Percentiles rank a stretch among this genome's conserved stretches.
Conservation (phyloP, 2,329 filamentous ascomycete species). For the Lasiodiplodia hormozganensis region DNA sequence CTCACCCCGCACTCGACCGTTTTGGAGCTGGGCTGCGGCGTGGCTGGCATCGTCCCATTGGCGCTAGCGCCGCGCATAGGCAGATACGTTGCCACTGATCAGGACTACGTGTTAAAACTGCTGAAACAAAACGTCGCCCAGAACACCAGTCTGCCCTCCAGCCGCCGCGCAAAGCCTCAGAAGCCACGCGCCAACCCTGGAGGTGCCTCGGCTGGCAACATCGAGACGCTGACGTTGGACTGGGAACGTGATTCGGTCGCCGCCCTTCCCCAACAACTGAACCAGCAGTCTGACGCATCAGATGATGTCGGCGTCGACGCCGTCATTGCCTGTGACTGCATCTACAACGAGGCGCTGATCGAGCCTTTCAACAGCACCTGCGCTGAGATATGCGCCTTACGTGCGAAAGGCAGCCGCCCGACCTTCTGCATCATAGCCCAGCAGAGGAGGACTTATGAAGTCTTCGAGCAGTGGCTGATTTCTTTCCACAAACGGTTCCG, state of each 20-base stretch:
- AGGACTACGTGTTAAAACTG: constrained; percentile 80
- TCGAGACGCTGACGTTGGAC: constrained; percentile 55
- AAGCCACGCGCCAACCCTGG: constrained; percentile 10
- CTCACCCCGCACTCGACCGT: constrained; percentile 65
- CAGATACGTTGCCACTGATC: constrained; percentile 83
- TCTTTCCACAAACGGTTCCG: constrained; percentile 71
- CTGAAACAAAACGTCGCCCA: constrained; percentile 77
- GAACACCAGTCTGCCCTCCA: constrained; percentile 20
- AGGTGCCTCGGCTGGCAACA: constrained; percentile 19
- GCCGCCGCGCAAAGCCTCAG: constrained; percentile 1
- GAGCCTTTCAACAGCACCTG: constrained; percentile 83
- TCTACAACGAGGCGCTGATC: constrained; percentile 91
- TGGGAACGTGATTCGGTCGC: constrained; percentile 73
- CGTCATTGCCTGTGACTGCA: constrained; percentile 87
- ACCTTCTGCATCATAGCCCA: constrained; percentile 85
- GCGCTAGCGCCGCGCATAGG: constrained; percentile 66
- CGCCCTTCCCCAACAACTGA: constrained; percentile 59
- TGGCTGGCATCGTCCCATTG: constrained; percentile 80
- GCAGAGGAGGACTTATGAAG: constrained; percentile 82
- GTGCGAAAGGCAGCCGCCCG: constrained; percentile 51
- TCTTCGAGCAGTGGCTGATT: constrained; percentile 82
- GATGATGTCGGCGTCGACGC: constrained; percentile 65
- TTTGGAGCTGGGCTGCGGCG: constrained; percentile 87
- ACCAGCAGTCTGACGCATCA: constrained; percentile 33
- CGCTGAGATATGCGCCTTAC: constrained; percentile 72